Base-by-base conservation (phyloP, 1,284 basidiomycete genomes). In the Ganoderma sp. region DNA sequence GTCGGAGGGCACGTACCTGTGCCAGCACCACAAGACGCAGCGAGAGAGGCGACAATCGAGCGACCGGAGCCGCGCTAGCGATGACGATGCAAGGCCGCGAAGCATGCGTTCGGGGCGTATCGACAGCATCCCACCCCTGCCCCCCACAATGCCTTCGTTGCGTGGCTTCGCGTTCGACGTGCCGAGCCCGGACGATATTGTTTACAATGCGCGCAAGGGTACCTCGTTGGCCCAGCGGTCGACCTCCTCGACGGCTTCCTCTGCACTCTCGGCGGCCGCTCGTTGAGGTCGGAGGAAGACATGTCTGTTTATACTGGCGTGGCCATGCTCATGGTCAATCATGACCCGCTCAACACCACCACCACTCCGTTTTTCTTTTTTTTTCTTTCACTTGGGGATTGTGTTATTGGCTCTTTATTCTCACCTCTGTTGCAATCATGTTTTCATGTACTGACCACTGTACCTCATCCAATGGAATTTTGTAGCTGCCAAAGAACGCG, bases 131-230 rank as follows among this genome's bases (percentile, higher is more conserved):
- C 41, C 25, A 22, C 37, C 48, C n/a, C 64, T 41, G n/a, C 37
- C 48, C 12, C 64, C 73, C 37, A 69, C 67, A 8, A 69, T 76
- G 57, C 77, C 79, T 14, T 75, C 81, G 34, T 71, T 81, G 14
- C 74, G 77, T 34, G 80, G 81, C 2, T 94, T 93, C 76, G 82
- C 87, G 9, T 96, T 96, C 74, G 88, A 93, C 69, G 84, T 84
- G 32, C 93, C 93, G n/a, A 96, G 94, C 77, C 95, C 95, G 14
- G 95, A 97, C 73, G 95, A 97, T 75, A 80, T 92, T 66, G 89
- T 97, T 15, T 82, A 92, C 76, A 88, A 88, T 71, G 94, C 95
- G 45, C 88, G 95, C 43, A 87, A 86, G 65, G 92, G 93, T 59
- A 94, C 95, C 7, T 81, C 86, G 28, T 79, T 92, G 59, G 84